A percentile compares a stretch with the other conserved stretches of the same genome.
Conservation (phyloP, 2,329 filamentous ascomycete genomes). For the Claviceps pazoutovae region DNA sequence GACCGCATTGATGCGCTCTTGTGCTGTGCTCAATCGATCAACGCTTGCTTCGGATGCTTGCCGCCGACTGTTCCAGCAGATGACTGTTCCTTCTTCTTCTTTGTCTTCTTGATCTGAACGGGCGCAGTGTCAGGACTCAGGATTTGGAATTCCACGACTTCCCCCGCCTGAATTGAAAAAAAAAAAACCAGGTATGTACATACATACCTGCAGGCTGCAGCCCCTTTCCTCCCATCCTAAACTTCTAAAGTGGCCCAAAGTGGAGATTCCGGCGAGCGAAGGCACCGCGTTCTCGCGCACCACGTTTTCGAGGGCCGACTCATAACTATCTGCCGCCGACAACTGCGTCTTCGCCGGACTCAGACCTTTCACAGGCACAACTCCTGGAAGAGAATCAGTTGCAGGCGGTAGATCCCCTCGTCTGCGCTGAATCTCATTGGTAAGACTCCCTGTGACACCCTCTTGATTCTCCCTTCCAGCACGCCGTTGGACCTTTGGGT, state of each 20-base stretch:
- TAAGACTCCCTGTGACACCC: conserved; percentile 19
- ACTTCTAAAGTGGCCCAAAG: not conserved
- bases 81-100: conserved; percentile 5
- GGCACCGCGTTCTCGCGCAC: conserved; percentile 19
- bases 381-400: conserved; percentile 35
- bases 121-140: conserved; percentile 2
- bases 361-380: conserved; percentile 11
- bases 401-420: conserved; percentile 42
- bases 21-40: conserved; percentile 10
- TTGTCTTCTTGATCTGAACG: conserved; percentile 10
- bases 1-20: conserved; percentile 14
- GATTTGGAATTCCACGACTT: conserved; percentile 1
- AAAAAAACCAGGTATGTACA: not conserved
- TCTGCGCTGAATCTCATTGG: conserved; percentile 49
- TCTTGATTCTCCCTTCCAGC: not conserved
- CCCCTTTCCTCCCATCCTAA: conserved; percentile 4
- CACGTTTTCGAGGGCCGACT: conserved; percentile 7
- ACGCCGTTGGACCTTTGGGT: not conserved
- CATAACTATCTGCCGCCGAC: conserved; percentile 2
- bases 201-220: conserved; percentile 9
- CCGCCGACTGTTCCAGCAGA: conserved; percentile 3
- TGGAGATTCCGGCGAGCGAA: conserved; percentile 13
- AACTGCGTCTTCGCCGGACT: conserved; percentile 11
- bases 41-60: conserved; percentile 16
- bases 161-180: not conserved